Evolutionary conservation across 1,139 yeast species (phyloP), one percentile per base, ranked within the genome.

Genomic region (Suhomyces taliae): DNA sequence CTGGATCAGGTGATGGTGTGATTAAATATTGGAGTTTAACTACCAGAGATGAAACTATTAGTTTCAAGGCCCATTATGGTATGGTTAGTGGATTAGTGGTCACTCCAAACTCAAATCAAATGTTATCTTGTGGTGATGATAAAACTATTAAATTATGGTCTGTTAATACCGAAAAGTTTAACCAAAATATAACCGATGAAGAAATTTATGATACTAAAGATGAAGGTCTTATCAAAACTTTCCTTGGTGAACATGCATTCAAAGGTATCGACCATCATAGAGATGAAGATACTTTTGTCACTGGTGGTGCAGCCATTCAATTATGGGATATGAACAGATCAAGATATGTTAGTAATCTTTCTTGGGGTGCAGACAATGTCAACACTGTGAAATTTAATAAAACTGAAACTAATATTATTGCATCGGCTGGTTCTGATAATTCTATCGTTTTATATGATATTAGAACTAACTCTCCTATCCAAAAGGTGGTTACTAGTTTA

Each of bases 351-450:
- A 76, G 89, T 14, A 79, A 90, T 58, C 72, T 93, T 50, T 82
- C 95, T 1, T 95, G 99, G 99, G 99, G 98, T 40, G 95, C 96
- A 8, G 99, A 95, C 64, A 90, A 90, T 62, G 77, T 91, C 49
- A 84, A 78, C 48, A 75, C 85, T 6, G 97, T 91, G 40, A 83
- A 83, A 60, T 93, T 93, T 70, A 95, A 93, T 66, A 85, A 84
- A 65, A 88, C 96, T 0, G 97, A 95, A 63, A 87, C 96, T 4
- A 87, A 90, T 43, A 78, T 95, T 11, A 67, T 95, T 42, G 98
- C 98, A 27, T 83, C 95, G 51, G 83, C 96, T 2, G 99, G 99
- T 6, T 82, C 91, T 43, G 99, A 93, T 65, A 87, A 96, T 57
- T 87, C 97, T 1, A 78, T 93, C 46, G 93, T 93, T 2, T 72